Percentiles rank a stretch among this genome's conserved stretches.
Evolutionary conservation across 257 asterid genomes (phyloP).

Genomic region (Phtheirospermum japonicum): DNA sequence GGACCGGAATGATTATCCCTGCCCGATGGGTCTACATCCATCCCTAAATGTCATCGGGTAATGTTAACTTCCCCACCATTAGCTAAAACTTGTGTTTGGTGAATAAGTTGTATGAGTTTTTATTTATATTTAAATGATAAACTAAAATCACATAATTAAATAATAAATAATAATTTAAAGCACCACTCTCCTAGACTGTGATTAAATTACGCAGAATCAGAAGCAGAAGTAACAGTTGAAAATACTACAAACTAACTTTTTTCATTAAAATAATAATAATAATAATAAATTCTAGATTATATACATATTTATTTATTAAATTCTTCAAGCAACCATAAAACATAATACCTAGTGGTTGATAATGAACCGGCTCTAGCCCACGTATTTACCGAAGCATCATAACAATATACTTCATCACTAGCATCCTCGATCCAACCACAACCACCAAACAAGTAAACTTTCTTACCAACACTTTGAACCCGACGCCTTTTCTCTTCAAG

Average conservation of each 20-base stretch:
- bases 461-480: constrained; percentile 68
- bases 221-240: too few relatives aligned
- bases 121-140: background rate
- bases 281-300: too few relatives aligned
- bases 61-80: too few relatives aligned
- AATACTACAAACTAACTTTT: background rate
- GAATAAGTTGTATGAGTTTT: background rate
- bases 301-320: background rate
- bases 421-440: constrained; percentile 84
- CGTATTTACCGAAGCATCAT: constrained; percentile 49
- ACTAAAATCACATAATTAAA: background rate
- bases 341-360: constrained; percentile 57
- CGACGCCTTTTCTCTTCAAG: constrained; percentile 74
- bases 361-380: constrained; percentile 62
- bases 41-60: too few relatives aligned
- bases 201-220: background rate
- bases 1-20: too few relatives aligned
- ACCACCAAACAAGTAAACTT: constrained; percentile 74
- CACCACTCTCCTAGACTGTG: background rate
- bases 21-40: too few relatives aligned
- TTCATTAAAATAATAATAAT: background rate
- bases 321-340: constrained; percentile 23
- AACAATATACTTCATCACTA: constrained; percentile 61
- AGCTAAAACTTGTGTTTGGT: background rate
- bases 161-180: background rate